A percentile compares a stretch with the other conserved stretches of the same genome.
These are phyloP conservation scores for Aspergillus sp. DNA, from an alignment of 2,329 filamentous ascomycete genomes.

Conservation along the genomic window DNA sequence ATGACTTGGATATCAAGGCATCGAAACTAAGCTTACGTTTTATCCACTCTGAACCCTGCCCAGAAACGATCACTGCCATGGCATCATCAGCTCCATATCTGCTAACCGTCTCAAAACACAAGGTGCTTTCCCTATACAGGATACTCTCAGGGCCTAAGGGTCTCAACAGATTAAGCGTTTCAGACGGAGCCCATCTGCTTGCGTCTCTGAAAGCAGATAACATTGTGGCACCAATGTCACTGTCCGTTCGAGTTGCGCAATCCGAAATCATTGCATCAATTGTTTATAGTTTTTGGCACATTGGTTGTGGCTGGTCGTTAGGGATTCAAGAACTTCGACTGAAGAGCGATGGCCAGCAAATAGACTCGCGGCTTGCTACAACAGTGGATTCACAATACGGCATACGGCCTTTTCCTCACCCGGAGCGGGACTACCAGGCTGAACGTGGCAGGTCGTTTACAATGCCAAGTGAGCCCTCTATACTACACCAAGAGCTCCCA, in stretches of 20 bases:
- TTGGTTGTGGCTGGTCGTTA: constrained; percentile 74
- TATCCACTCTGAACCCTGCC: constrained; percentile 54
- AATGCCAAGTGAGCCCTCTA: constrained; percentile 19
- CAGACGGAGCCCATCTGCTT: constrained; percentile 48
- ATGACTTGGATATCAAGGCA: constrained; percentile 48
- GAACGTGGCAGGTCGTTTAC: constrained; percentile 9
- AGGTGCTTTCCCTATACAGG: constrained; percentile 69
- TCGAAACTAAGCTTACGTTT: constrained; percentile 47
- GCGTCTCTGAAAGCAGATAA: constrained; percentile 76
- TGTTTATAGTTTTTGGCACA: constrained; percentile 74
- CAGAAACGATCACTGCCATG: constrained; percentile 61
- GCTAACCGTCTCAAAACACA: constrained; percentile 67
- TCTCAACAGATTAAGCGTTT: constrained; percentile 3
- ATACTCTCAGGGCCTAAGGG: constrained; percentile 35
- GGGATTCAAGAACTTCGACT: constrained; percentile 86
- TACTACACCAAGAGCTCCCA: constrained; percentile 44
- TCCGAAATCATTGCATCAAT: constrained; percentile 69
- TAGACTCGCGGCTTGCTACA: constrained; percentile 33
- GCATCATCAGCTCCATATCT: constrained; percentile 70
- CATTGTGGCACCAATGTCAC: constrained; percentile 66
- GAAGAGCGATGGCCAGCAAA: constrained; percentile 38
- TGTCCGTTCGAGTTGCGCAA: constrained; percentile 68
- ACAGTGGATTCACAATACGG: constrained; percentile 35
- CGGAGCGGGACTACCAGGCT: constrained; percentile 17
- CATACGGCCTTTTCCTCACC: constrained; percentile 11